Evolutionary conservation across 2,329 filamentous ascomycete species (phyloP), one percentile per base, ranked within the genome.

Genomic region (Chaetothyriales sp.): DNA sequence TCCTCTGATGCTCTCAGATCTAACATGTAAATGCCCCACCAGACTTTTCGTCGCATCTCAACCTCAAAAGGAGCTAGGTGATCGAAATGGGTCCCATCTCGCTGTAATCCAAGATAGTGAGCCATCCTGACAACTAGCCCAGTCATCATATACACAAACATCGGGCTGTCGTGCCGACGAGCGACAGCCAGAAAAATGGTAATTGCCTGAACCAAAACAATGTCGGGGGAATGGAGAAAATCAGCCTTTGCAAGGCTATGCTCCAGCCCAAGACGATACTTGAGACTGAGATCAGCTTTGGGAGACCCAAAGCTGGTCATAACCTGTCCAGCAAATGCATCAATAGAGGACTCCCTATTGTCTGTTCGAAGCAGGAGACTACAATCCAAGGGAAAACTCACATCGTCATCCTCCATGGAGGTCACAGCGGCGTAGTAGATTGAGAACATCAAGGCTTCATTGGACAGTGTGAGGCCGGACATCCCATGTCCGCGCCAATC

Each of bases 1-100:
- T 82, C 77, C 60, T 83, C 80, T 0, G 77, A 77, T 1, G 79
- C 72, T 53, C 80, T 68, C 1, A 74, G 70, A 60, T 84, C 81
- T 0, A 83, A 65, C n/a, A 80, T 68, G 58, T 58, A 64, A 19
- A 69, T 44, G n/a, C 29, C 43, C 64, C 65, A 67, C 67, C 67
- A 69, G 0, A 64, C 51, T 28, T 62, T 60, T 44, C 67, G 63
- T 46, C 67, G 62, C 57, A 67, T 66, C 43, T 69, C 64, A 28
- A 64, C 57, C 25, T 68, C 64, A 44, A 78, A 83, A 0, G 80
- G 77, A 4, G 69, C 67, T 0, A 82, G 67, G 33, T 69, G 45
- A 1, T 73, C 74, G 53, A 75, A 73, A 29, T 66, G 64, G 9
- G 65, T 68, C 5, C 73, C 74, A 58, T 78, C 75, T n/a, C 74